A percentile compares a stretch with the other conserved stretches of the same genome.
These are phyloP conservation scores for Suillus tomentosus DNA, from an alignment of 768 basidiomycete genomes.

Conservation along the genomic window DNA sequence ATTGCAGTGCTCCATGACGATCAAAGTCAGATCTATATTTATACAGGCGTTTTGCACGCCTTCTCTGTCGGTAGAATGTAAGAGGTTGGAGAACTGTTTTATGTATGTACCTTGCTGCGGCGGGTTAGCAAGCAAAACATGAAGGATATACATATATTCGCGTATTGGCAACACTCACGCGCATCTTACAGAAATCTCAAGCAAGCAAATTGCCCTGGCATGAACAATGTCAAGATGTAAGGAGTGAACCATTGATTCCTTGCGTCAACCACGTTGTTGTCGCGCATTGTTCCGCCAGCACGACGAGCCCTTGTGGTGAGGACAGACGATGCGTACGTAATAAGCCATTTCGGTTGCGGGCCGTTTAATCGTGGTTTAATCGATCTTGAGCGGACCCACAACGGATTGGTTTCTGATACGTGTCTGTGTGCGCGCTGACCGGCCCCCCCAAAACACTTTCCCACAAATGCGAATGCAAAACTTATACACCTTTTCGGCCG, in stretches of 20 bases:
- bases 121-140: conserved; percentile 26
- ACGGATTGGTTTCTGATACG: conserved; percentile 27
- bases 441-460: conserved; percentile 30
- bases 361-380: conserved; percentile 37
- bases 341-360: conserved; percentile 37
- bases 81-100: conserved; percentile 25
- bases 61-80: conserved; percentile 22
- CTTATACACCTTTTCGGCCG: conserved; percentile 33
- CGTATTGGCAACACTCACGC: conserved; percentile 16
- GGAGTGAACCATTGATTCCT: conserved; percentile 36
- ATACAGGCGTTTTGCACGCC: conserved; percentile 17
- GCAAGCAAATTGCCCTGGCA: conserved; percentile 24
- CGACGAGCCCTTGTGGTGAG: conserved; percentile 33
- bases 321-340: conserved; percentile 34
- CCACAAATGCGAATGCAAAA: conserved; percentile 28
- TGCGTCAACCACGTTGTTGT: conserved; percentile 29
- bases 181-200: conserved; percentile 31
- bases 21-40: conserved; percentile 21
- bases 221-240: conserved; percentile 35
- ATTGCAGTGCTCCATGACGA: conserved; percentile 23
- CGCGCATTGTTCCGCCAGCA: conserved; percentile 32
- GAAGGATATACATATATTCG: conserved; percentile 22
- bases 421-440: conserved; percentile 29
- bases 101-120: conserved; percentile 28
- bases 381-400: conserved; percentile 42